Conservation (phyloP, 257 asterid species). For the Catharanthus roseus region DNA sequence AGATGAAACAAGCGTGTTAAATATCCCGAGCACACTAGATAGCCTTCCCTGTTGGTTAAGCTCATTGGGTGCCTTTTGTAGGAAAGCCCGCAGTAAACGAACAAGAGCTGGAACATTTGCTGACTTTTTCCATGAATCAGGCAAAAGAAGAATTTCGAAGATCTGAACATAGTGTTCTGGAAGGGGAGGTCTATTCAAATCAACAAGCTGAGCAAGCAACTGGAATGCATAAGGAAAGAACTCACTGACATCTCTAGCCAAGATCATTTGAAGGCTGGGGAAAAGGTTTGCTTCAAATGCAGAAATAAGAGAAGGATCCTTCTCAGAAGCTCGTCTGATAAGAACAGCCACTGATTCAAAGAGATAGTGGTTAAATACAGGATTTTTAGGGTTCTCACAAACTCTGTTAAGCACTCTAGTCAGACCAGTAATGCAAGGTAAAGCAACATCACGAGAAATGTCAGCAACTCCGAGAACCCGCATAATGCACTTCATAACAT, state of each 20-base stretch:
- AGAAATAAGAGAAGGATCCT: slow-evolving; percentile 61
- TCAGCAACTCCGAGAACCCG: slow-evolving; percentile 88
- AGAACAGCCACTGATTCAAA: slow-evolving; percentile 87
- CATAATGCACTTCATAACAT: slow-evolving; percentile 94
- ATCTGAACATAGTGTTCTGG: slow-evolving; percentile 71
- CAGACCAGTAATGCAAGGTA: slow-evolving; percentile 75
- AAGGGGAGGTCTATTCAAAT: slow-evolving; percentile 53
- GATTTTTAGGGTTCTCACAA: slow-evolving; percentile 82
- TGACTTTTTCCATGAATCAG: slow-evolving; percentile 80
- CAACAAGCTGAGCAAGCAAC: slow-evolving; percentile 93
- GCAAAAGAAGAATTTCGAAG: slow-evolving; percentile 66
- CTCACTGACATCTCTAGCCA: slow-evolving; percentile 64
- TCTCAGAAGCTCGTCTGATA: slow-evolving; percentile 68
- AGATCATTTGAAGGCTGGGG: slow-evolving; percentile 65
- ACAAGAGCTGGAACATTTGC: slow-evolving; percentile 92
- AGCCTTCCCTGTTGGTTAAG: slow-evolving; percentile 72
- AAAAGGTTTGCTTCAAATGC: slow-evolving; percentile 69
- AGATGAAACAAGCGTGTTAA: slow-evolving; percentile 55
- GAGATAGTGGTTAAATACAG: slow-evolving; percentile 72
- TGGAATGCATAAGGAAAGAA: slow-evolving; percentile 92
- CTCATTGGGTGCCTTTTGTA: slow-evolving; percentile 77
- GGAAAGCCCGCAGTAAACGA: slow-evolving; percentile 88
- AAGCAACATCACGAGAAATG: slow-evolving; percentile 65
- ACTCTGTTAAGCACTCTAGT: slow-evolving; percentile 60
- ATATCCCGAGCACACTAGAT: slow-evolving; percentile 69